Base-by-base conservation (phyloP, 192 early-diverging fungal species). In the Cladochytrium replicatum region DNA sequence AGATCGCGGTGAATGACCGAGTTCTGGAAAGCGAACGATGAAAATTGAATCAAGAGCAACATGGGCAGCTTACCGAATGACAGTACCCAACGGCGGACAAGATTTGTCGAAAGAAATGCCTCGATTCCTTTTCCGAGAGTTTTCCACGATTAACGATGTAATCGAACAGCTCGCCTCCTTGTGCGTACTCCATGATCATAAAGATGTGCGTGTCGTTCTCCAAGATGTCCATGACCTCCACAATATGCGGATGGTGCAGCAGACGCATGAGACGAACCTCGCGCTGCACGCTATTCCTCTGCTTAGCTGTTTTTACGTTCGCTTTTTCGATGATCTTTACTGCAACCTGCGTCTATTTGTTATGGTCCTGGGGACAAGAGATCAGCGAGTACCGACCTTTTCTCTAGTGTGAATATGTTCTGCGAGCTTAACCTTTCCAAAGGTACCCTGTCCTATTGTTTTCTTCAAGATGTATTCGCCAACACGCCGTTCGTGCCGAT, bases 381-480 rank as follows among this genome's bases (percentile, higher is more conserved):
- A 34, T n/a, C 19, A 17, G 49, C 2, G 27, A 2, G n/a, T n/a
- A 15, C 17, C 29, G 59, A 72, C 73, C 50, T 75, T 59, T 34
- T 66, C 53, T 6, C 61, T 57, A 23, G 68, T 61, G 1, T 56
- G 38, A 37, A 56, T 47, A 46, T 80, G 63, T 42, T 75, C 67
- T 11, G 72, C 77, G 15, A 80, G 48, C 26, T 75, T 67, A 3
- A 80, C 77, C 44, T 80, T 80, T 15, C 77, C 77, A 61, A 76
- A 80, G 40, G 73, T 80, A 9, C 77, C 77, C 46, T 80, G 69
- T 8, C 77, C 77, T 29, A 80, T 43, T 24, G 64, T 75, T 56
- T 58, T 22, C 24, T 67, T 37, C 46, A 62, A 49, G 57, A 71
- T 59, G 51, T 71, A 37, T 37, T 37, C 34, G 13, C 34, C 34